Base-by-base conservation (phyloP, 1,284 basidiomycete genomes). In the Mrakiaceae sp. region DNA sequence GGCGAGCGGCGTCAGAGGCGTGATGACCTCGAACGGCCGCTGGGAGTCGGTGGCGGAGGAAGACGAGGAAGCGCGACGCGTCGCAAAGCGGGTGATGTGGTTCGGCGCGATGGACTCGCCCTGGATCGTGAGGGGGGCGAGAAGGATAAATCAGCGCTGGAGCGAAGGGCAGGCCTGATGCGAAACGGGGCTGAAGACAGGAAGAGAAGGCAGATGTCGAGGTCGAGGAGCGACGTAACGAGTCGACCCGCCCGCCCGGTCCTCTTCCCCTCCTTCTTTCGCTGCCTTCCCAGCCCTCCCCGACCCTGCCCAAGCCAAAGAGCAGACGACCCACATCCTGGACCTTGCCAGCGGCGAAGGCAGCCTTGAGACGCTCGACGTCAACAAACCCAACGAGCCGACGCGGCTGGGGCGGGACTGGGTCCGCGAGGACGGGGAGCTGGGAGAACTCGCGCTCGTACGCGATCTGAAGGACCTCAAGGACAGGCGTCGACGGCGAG, bases 341-440 rank as follows among this genome's bases (percentile, higher is more conserved):
- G 53, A 62, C 52, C 53, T 62, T 62, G 9, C 60, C 60, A 44
- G 51, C 51, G 27, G 60, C 60, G 7, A 55, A 62, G 40, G 47
- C 40, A 4, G 43, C 43, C 60, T 62, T 62, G 44, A 62, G 53
- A 12, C 14, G 42, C 49, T 54, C 53, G 16, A 62, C 52, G 14
- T 62, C 60, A 3, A 62, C 60, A 52, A 54, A 62, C 12, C 60
- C 60, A 12, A 62, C 51, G 40, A 62, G 39, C 14, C 60, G 60
- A 46, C 60, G 60, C 51, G 40, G 60, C 11, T 62, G 50, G 16
- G 50, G 40, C 6, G 54, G 42, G 0, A 62, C 60, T 11, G 50
- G 52, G 14, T 47, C 46, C 6, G 9, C 53, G n/a, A 40, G 42
- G 57, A 47, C 57, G 50, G 60, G 60, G 12, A 62, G 51, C 9